Evolutionary conservation across 23 red algal species (phyloP), one percentile per base, ranked within the genome.

Genomic region (Gracilaria domingensis): DNA sequence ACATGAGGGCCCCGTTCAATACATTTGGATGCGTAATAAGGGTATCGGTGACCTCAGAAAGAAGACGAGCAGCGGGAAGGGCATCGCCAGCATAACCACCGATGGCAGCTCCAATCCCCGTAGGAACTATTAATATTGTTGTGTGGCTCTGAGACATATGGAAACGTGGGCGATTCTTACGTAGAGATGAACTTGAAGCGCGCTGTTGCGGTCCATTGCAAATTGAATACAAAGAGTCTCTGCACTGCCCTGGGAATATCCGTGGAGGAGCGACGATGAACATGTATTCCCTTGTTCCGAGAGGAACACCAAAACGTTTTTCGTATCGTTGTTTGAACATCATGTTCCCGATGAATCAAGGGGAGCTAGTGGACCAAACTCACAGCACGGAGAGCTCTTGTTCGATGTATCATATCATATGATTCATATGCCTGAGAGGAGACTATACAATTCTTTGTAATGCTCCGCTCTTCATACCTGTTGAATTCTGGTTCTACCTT

Each of bases 1-100:
- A 99, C 89, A 99, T 86, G 21, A 96, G 76, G 40, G 94, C 97
- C 20, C 97, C 97, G 66, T 99, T 99, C 8, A 96, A 78, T 40
- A 99, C 92, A 50, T 99, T 99, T 24, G 97, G 97, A 88, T 99
- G 97, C 8, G 97, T 96, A 39, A 99, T 86, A 16, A 99, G 89
- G 0, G 62, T 87, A 80, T 96, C 97, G 17, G 79, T 79, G 59
- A 95, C 88, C 16, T 90, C 55, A 25, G 97, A 86, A 55, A 99
- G 84, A 44, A 95, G 91, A 33, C 93, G 67, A 23, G 88, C 93
- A 16, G 82, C 70, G 2, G 97, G 97, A 40, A 99, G 88, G 9
- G 87, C 93, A 82, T 99, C 97, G 50, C 94, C 97, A 47, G 94
- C 94, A 65, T 89, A 99, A 9, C 97, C 97, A 53, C 97, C 97